phyloP scores from a whole-genome alignment of 345 rosid genomes.

The Angophora floribunda region DNA sequence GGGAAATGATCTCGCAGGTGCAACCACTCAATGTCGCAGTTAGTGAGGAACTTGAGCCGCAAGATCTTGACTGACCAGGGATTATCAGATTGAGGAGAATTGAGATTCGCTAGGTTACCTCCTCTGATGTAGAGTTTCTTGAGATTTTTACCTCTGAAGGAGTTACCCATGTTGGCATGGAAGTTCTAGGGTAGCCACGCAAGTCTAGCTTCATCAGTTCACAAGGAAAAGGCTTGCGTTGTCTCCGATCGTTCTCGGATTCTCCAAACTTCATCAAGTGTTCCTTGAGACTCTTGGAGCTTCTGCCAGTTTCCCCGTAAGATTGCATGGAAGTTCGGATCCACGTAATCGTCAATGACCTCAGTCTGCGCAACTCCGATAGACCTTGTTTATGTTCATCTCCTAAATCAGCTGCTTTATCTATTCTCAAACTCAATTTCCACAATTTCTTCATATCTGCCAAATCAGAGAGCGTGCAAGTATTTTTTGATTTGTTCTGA shows the following conservation, averaged over 20 bases:
- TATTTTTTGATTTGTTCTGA: no score
- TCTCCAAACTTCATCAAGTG: no score
- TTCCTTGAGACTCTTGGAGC: no score
- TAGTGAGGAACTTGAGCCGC: neutral
- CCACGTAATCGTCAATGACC: neutral
- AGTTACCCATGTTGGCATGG: neutral
- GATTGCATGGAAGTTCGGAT: no score
- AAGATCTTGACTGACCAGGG: neutral
- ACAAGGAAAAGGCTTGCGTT: no score
- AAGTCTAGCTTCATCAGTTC: neutral
- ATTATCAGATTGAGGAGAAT: no score
- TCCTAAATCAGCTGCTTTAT: neutral
- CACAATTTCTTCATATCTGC: neutral
- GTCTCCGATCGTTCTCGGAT: no score
- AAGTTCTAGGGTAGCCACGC: neutral
- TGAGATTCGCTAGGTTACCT: neutral
- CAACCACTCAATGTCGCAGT: no score
- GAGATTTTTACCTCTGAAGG: rapidly evolving
- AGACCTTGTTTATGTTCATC: rapidly evolving
- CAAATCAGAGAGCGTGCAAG: neutral
- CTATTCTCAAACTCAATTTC: neutral
- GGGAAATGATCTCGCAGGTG: no score
- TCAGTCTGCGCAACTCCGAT: rapidly evolving
- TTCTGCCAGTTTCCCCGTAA: no score
- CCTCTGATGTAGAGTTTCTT: neutral